Percentiles rank a stretch among this genome's conserved stretches.
Evolutionary conservation across 1,284 basidiomycete species (phyloP).

Genomic region (Omphalotus olearius): DNA sequence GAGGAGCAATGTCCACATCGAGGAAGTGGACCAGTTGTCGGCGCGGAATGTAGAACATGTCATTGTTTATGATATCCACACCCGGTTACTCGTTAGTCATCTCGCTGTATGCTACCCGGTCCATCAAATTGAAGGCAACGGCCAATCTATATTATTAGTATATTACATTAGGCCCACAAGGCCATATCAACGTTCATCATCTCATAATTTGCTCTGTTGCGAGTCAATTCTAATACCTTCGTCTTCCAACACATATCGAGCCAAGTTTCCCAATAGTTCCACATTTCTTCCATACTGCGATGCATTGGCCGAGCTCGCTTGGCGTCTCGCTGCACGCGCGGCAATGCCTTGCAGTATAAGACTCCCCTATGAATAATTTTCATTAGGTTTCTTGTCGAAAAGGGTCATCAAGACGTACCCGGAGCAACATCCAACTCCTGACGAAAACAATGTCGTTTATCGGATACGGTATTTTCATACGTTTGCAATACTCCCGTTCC

Average conservation of each 20-base stretch:
- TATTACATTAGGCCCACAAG: too few species aligned
- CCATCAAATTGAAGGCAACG: too few species aligned
- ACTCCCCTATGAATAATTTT: slow-evolving; percentile 55
- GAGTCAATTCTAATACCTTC: not conserved
- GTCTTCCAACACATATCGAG: slow-evolving; percentile 55
- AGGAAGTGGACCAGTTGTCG: too few species aligned
- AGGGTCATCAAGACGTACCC: slow-evolving; percentile 43
- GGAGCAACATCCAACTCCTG: slow-evolving; percentile 85
- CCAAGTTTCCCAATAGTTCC: slow-evolving; percentile 60
- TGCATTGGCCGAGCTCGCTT: slow-evolving; percentile 83
- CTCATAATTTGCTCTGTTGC: too few species aligned
- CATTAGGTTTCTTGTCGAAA: not conserved
- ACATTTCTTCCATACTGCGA: slow-evolving; percentile 52
- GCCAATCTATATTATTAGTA: too few species aligned
- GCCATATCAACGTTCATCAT: too few species aligned
- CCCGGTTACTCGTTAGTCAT: too few species aligned
- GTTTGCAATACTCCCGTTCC: slow-evolving; percentile 71
- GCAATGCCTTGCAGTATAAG: slow-evolving; percentile 94
- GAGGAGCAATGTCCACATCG: too few species aligned
- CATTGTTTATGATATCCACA: too few species aligned
- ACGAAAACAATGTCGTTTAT: slow-evolving; percentile 74
- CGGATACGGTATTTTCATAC: slow-evolving; percentile 62
- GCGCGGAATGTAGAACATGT: too few species aligned
- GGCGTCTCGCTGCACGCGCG: slow-evolving; percentile 79
- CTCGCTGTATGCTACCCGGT: too few species aligned